Base-by-base conservation (phyloP, 768 basidiomycete species). In the Trametes cubensis region DNA sequence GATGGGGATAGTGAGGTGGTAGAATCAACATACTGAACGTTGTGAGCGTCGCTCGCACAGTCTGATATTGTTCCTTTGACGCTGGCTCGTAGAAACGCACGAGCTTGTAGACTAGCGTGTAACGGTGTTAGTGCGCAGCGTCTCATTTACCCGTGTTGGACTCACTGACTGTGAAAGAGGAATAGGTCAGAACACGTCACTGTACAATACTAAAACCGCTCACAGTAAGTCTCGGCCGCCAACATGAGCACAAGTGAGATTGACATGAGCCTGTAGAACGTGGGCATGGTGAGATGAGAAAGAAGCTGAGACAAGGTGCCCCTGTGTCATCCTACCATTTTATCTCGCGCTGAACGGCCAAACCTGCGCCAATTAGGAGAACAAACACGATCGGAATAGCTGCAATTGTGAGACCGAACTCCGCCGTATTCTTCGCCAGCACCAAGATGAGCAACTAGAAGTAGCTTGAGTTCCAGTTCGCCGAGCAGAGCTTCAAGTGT, bases 381-480 rank as follows among this genome's bases (percentile, higher is more conserved):
- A 83, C 61, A 20, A 94, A 77, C 17, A 92, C 89, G 25, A 94
- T 79, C 23, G 92, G 92, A 49, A 94, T 91, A 11, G 93, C 92
- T 21, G 89, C 83, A 52, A 94, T 82, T 3, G 93, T 94, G 25
- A 94, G 71, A 14, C 86, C 90, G 69, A 92, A 94, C 75, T 94
- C 93, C 4, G 87, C 84, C 0, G 86, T 85, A 69, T 85, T 75
- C 39, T 65, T 73, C 45, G 78, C 66, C 23, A 94, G 80, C 14
- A 94, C 92, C 23, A 94, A 74, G 65, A 94, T 94, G 60, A 94
- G 83, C 38, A 94, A 85, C 92, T 94, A 55, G 5, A n/a, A 18
- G 34, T 46, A 47, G 48, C 7, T 6, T 53, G 42, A 17, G n/a
- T 28, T 53, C 25, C 51, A 20, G 25, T 21, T 34, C 10, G 23